Base-by-base conservation (phyloP, 2,329 filamentous ascomycete genomes). In the Juglanconis sp. region DNA sequence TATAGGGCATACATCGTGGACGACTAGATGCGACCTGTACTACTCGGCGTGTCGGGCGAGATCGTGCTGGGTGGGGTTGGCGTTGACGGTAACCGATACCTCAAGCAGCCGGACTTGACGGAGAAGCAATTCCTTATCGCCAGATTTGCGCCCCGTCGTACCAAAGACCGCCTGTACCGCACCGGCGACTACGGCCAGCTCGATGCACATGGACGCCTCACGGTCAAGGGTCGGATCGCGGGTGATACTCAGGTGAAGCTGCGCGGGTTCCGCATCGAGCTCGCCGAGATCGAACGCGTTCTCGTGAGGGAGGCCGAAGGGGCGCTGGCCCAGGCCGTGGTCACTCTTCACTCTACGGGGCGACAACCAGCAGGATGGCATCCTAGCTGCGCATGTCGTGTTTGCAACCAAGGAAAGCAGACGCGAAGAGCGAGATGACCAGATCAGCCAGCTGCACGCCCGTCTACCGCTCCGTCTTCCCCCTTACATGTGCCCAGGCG, bases 171-270 rank as follows among this genome's bases (percentile, higher is more conserved):
- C 10, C 48, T 50, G n/a, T n/a, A n/a, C n/a, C n/a, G n/a, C n/a
- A 78, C 76, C 2, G 76, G 77, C 1, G 77, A 80, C 60, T 65
- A 62, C 24, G 77, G 73, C 1, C 67, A 68, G 3, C 65, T 77
- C 31, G 58, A 59, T 1, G 31, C 70, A n/a, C 76, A 36, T 76
- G 77, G 2, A 15, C 62, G 65, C 0, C 65, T 80, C 0, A 56
- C 70, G 1, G 66, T 74, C 31, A 56, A 71, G 5, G 76, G 76
- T 0, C 73, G 78, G 0, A 72, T 76, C 2, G 67, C 61, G 1
- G 76, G 75, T 3, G 76, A 80, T 55, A 76, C 72, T 0, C 73
- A 79, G 49, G 67, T 81, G 60, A 82, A 82, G 65, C 66, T 82
- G 1, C 68, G 72, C 7, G 53, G 53, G 1, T n/a, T 46, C 3